A percentile compares a stretch with the other conserved stretches of the same genome.
phyloP scores from a whole-genome alignment of 495 filamentous ascomycete species.

The Rhypophila decipiens region DNA sequence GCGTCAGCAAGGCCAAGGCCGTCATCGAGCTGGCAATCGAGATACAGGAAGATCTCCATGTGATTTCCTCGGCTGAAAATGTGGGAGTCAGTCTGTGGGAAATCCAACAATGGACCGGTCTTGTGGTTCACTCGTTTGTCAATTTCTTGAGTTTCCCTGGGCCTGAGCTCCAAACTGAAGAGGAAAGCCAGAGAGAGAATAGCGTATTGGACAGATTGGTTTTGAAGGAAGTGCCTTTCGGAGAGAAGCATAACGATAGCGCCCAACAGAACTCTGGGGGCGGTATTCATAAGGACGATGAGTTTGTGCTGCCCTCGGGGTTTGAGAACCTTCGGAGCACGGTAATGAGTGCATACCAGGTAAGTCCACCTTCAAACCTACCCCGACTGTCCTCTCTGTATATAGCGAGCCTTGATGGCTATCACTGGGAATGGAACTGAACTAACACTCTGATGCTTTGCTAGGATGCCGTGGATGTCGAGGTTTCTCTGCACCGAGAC shows the following conservation, averaged over 20 bases:
- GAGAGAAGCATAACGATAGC: not conserved
- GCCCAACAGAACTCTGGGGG: not conserved
- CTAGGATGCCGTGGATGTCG: slow-evolving; percentile 50
- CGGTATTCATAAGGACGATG: not conserved
- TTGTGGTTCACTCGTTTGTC: slow-evolving; percentile 44
- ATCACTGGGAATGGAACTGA: not conserved
- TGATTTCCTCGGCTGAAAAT: slow-evolving; percentile 28
- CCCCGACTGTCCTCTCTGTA: not conserved
- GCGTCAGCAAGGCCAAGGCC: not conserved
- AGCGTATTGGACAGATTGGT: not conserved
- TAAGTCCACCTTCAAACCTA: slow-evolving; percentile 13
- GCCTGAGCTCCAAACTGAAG: not conserved
- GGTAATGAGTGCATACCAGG: slow-evolving; percentile 23
- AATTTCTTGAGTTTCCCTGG: slow-evolving; percentile 46
- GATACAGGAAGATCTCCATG: slow-evolving; percentile 36
- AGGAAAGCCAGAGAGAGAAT: not conserved
- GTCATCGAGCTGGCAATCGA: slow-evolving; percentile 18
- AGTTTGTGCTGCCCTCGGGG: no score
- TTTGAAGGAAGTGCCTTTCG: not conserved
- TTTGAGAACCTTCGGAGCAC: slow-evolving; percentile 12
- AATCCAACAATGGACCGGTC: slow-evolving; percentile 40
- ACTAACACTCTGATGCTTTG: not conserved
- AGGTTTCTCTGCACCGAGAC: slow-evolving; percentile 39
- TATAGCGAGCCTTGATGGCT: no score
- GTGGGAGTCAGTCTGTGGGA: slow-evolving; percentile 41